Evolutionary conservation across 305 asterid genomes (phyloP), one percentile per base, ranked within the genome.

Genomic region (Solanum chacoense): DNA sequence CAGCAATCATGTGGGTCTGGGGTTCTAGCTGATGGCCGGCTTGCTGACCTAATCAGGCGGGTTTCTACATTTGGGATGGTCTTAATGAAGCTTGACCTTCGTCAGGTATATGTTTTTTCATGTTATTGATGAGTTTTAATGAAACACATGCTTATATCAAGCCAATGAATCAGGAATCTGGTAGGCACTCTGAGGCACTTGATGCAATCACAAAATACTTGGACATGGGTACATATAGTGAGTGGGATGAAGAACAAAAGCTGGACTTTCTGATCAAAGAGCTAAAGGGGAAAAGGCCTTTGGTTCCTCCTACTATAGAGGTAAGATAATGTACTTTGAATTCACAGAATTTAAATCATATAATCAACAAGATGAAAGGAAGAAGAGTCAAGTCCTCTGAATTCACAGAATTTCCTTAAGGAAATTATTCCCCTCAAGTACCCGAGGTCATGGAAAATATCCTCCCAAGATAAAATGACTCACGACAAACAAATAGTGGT

Each of bases 51-150:
- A 83, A 96, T 97, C 85, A 94, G 99, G 90, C 98, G 99, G 80
- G 98, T 95, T 87, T 92, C 97, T 87, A 92, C 98, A 55, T 97
- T 97, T 73, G 98, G 99, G 78, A 97, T 97, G 98, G 99, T 93
- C 83, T 91, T 96, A 79, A 95, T 97, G 99, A 96, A 97, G 94
- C 98, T 97, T 78, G 99, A 97, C 93, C 98, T 97, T 89, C 99
- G 99, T 87, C 99, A 96, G 99, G 99, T 96, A 83, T 16, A 40
- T 31, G 42, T 45, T 29, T 50, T 83, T 83, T 45, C 73, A 29
- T 83, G 86, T 7, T 29, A 29, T 31, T 31, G 73, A 8, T 50
- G 87, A 50, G 22, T 18, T 83, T 22, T 83, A 59, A 28, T 40
- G 50, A 72, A 87, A 72, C 77, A 72, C 8, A n/a, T 74, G 65